A percentile compares a stretch with the other conserved stretches of the same genome.
These are phyloP conservation scores for Geranium incanum DNA, from an alignment of 441 rosid genomes.

Conservation along the genomic window DNA sequence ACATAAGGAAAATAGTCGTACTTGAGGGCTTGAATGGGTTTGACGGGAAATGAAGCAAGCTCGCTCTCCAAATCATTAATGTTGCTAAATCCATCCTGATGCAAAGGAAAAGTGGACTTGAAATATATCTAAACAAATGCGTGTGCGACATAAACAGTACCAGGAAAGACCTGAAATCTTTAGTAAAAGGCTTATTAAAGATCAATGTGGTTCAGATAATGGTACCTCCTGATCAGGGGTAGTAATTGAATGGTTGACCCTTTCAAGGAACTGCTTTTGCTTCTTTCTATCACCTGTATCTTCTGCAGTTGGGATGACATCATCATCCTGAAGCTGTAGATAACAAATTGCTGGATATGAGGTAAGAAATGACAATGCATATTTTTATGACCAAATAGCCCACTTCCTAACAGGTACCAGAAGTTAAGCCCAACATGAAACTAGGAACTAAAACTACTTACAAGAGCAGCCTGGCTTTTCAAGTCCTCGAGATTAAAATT, in stretches of 20 bases:
- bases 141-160: conserved; percentile 5
- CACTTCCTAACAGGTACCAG: background rate
- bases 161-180: conserved; percentile 2
- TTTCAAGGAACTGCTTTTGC: conserved; percentile 45
- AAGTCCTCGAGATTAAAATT: conserved; percentile 96
- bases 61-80: conserved; percentile 70
- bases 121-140: conserved; percentile 19
- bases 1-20: conserved; percentile 26
- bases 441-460: conserved; percentile 34
- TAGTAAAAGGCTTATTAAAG: conserved; percentile 14
- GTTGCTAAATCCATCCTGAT: conserved; percentile 63
- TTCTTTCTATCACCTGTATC: conserved; percentile 39
- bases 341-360: conserved; percentile 18
- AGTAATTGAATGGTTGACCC: conserved; percentile 39
- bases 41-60: conserved; percentile 68
- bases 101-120: conserved; percentile 20
- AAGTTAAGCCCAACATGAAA: conserved; percentile 2
- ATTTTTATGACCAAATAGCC: background rate
- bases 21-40: conserved; percentile 90
- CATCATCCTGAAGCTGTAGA: conserved; percentile 67
- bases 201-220: conserved; percentile 17
- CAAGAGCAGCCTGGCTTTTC: conserved; percentile 88
- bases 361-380: conserved; percentile 14
- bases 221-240: conserved; percentile 54
- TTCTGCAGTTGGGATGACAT: conserved; percentile 44